These are phyloP conservation scores for Thalia dealbata DNA, from an alignment of 176 grass and related monocot species.

Conservation along the genomic window DNA sequence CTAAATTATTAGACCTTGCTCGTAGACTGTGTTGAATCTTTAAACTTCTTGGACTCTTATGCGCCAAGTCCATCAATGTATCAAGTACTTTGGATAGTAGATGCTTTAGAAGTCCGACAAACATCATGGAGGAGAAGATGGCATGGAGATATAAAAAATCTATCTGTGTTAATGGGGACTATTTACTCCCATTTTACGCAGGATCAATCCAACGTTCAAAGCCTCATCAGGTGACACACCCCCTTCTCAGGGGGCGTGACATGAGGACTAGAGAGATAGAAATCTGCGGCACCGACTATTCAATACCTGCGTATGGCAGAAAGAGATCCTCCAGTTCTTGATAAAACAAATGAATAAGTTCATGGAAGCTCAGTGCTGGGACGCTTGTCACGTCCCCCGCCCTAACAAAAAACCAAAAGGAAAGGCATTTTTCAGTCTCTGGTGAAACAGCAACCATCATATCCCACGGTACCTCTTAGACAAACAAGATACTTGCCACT, in stretches of 20 bases:
- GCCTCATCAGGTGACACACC: too few species aligned
- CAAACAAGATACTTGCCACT: too few species aligned
- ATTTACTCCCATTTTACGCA: background rate
- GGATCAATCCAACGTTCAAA: background rate
- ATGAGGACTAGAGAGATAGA: too few species aligned
- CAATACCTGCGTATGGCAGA: background rate
- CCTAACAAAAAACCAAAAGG: background rate
- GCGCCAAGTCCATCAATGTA: background rate
- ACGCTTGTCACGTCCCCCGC: background rate
- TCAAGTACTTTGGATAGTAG: background rate
- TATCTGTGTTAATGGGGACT: background rate
- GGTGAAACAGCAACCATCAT: background rate
- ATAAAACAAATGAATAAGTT: slow-evolving; percentile 1
- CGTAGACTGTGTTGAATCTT: background rate
- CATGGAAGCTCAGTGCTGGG: background rate
- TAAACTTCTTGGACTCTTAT: background rate
- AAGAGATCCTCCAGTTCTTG: background rate
- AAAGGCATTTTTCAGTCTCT: background rate
- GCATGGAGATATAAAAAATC: background rate
- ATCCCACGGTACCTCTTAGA: background rate
- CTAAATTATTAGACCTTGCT: background rate
- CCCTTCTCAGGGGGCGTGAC: too few species aligned
- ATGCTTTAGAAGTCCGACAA: background rate
- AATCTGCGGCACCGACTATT: background rate
- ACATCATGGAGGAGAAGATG: background rate